Evolutionary conservation across 2,329 filamentous ascomycete genomes (phyloP).

Genomic region (Scopulariopsis brevicaulis): DNA sequence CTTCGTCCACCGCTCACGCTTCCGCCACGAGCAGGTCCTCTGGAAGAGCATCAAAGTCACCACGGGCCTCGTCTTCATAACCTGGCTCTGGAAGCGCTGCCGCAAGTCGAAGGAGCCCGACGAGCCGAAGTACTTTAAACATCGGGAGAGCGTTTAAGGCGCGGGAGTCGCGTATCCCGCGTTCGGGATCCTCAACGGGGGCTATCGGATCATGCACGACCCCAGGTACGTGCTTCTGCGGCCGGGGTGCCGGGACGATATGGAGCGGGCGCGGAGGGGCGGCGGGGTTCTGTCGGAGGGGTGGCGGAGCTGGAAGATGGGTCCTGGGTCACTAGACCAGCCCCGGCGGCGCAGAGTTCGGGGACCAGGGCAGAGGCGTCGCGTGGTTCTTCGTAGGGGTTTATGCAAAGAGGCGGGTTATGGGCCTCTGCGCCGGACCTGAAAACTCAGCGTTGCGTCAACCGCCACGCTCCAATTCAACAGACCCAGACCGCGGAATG

Average conservation of each 20-base stretch:
- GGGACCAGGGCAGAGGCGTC: too few relatives aligned
- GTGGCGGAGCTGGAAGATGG: background rate
- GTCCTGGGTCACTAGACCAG: background rate
- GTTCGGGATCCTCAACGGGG: background rate
- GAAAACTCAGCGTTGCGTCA: too few relatives aligned
- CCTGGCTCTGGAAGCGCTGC: background rate
- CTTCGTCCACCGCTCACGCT: background rate
- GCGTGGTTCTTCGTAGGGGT: too few relatives aligned
- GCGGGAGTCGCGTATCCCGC: background rate
- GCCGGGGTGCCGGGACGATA: background rate
- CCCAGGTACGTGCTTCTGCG: background rate
- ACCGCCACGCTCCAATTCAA: too few relatives aligned
- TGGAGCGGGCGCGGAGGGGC: background rate
- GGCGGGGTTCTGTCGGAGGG: background rate
- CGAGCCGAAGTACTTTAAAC: background rate
- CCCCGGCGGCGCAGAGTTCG: too few relatives aligned
- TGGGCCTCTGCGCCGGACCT: too few relatives aligned
- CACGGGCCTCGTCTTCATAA: background rate
- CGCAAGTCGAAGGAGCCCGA: background rate
- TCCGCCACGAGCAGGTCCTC: background rate
- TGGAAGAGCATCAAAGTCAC: conserved; percentile 1
- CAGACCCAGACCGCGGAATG: too few relatives aligned
- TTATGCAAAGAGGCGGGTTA: too few relatives aligned
- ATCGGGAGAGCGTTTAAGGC: background rate
- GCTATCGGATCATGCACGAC: background rate